A percentile compares a stretch with the other conserved stretches of the same genome.
Conservation (phyloP, 2,329 filamentous ascomycete genomes). For the Fusarium guadeloupense region DNA sequence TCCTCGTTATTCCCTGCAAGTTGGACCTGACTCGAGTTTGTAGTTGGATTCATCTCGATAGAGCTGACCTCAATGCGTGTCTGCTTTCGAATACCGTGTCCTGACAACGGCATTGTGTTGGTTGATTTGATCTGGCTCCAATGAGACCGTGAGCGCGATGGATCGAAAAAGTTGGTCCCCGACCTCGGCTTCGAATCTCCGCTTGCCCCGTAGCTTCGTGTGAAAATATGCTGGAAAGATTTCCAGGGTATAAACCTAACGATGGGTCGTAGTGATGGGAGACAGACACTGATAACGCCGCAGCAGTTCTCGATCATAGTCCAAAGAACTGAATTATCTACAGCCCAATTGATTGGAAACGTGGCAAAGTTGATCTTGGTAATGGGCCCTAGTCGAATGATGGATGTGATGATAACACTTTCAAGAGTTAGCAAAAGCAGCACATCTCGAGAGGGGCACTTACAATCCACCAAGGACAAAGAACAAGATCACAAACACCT, state of each 20-base stretch:
- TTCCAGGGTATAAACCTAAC: not conserved
- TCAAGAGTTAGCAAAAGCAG: not conserved
- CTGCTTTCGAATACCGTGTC: not conserved
- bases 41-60: not conserved
- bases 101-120: not conserved
- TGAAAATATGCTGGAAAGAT: not conserved
- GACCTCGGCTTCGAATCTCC: not conserved
- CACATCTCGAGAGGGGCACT: not conserved
- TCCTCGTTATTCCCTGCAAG: not conserved
- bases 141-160: not conserved
- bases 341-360: not conserved
- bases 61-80: not conserved
- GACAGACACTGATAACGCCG: not conserved
- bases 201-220: not conserved
- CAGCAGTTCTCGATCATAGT: not conserved
- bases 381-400: not conserved
- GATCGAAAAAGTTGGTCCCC: not conserved
- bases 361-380: not conserved
- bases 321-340: not conserved
- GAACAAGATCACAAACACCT: not conserved
- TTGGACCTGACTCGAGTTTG: not conserved
- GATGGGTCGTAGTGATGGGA: not conserved
- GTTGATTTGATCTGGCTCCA: conserved; percentile 1
- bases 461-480: conserved; percentile 1
- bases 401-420: conserved; percentile 2